These are phyloP conservation scores for Pisolithus marmoratus DNA, from an alignment of 768 basidiomycete genomes.

Conservation along the genomic window DNA sequence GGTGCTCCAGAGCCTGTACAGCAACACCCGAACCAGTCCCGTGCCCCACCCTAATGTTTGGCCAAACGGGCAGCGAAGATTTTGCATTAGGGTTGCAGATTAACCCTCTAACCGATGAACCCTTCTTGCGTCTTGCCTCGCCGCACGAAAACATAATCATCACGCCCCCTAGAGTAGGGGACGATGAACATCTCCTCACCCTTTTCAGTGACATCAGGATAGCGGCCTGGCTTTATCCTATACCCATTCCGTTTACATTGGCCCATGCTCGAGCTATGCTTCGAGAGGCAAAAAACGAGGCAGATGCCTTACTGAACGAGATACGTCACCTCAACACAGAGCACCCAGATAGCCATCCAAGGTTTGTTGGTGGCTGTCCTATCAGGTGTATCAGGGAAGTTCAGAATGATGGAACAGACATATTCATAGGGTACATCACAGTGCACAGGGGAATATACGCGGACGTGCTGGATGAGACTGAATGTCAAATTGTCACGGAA, in stretches of 20 bases:
- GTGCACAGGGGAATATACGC: neutral
- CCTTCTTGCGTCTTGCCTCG: constrained; percentile 43
- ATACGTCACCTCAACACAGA: neutral
- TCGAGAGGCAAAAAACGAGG: constrained; percentile 1
- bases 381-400: constrained; percentile 44
- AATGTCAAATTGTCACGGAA: constrained; percentile 23
- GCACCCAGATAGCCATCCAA: constrained; percentile 3
- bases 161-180: constrained; percentile 44
- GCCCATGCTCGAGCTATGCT: constrained; percentile 33
- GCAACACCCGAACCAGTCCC: too few species aligned
- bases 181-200: constrained; percentile 30
- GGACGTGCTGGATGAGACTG: constrained; percentile 23
- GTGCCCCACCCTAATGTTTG: too few species aligned
- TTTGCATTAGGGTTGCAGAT: too few species aligned
- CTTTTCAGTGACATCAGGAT: constrained; percentile 42
- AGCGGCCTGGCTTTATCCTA: constrained; percentile 31
- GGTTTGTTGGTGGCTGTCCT: constrained; percentile 36
- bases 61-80: too few species aligned
- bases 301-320: constrained; percentile 8
- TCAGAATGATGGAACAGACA: constrained; percentile 42
- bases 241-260: constrained; percentile 44
- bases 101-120: constrained; percentile 22
- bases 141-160: constrained; percentile 46
- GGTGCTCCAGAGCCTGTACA: too few species aligned
- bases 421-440: constrained; percentile 27